Conservation (phyloP, 2,329 filamentous ascomycete species). For the Chaetomiaceae sp. region DNA sequence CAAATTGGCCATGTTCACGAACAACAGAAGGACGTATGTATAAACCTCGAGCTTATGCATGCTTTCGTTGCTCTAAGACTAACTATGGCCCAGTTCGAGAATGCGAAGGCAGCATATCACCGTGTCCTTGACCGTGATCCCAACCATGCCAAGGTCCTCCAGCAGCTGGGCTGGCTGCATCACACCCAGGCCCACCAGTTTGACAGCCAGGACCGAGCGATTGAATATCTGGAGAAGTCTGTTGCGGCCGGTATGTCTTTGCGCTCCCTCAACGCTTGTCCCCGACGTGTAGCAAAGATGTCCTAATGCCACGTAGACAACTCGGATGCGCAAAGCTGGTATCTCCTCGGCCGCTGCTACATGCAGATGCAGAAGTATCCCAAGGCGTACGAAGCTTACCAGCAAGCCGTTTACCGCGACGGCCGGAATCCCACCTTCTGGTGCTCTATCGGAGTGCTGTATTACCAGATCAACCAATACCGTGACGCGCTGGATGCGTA, state of each 20-base stretch:
- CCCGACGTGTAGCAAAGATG: background rate
- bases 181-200: conserved; percentile 93
- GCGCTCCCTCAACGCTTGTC: conserved; percentile 1
- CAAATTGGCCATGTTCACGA: conserved; percentile 99
- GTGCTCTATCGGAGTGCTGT: conserved; percentile 98
- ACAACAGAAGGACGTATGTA: conserved; percentile 92
- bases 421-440: conserved; percentile 97
- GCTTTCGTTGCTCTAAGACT: conserved; percentile 8
- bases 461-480: conserved; percentile 99
- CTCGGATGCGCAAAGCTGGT: conserved; percentile 96
- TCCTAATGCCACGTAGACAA: conserved; percentile 58
- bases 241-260: conserved; percentile 71
- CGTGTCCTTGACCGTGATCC: conserved; percentile 91
- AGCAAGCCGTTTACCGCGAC: conserved; percentile 96
- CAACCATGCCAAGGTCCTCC: conserved; percentile 94
- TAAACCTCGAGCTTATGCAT: background rate
- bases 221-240: conserved; percentile 95
- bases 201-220: conserved; percentile 88
- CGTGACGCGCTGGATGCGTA: conserved; percentile 96
- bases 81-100: conserved; percentile 65
- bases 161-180: conserved; percentile 95
- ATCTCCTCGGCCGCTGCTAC: conserved; percentile 92
- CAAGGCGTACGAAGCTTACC: conserved; percentile 96
- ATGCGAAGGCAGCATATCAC: conserved; percentile 85
- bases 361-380: conserved; percentile 99